Percentiles rank a stretch among this genome's conserved stretches.
Evolutionary conservation across 176 grass and related monocot species (phyloP).

Genomic region (Aegilops bicornis): DNA sequence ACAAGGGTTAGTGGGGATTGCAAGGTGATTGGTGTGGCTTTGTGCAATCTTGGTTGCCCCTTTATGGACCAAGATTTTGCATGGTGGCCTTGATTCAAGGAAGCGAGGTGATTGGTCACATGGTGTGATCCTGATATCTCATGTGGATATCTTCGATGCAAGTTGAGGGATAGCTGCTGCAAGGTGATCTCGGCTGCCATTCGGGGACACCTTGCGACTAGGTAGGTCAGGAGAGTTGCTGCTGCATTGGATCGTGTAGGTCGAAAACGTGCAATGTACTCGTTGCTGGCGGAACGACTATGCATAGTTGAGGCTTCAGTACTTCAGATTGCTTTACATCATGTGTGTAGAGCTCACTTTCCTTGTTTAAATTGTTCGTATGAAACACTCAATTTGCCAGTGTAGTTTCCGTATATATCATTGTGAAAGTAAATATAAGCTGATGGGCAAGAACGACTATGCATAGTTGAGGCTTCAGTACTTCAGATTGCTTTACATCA

Average conservation of each 20-base stretch:
- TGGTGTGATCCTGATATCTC: constrained; percentile 13
- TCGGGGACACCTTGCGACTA: not conserved
- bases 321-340: not conserved
- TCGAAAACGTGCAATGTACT: not conserved
- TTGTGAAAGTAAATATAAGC: not conserved
- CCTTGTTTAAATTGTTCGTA: not conserved
- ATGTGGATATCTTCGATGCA: not conserved
- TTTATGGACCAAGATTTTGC: not conserved
- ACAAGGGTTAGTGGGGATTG: not conserved
- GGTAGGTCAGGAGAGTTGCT: not conserved
- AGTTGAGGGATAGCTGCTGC: not conserved
- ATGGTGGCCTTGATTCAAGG: not conserved
- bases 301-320: not conserved
- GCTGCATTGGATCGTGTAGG: not conserved
- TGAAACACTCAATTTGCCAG: not conserved
- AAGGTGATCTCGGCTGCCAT: not conserved
- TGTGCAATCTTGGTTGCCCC: not conserved
- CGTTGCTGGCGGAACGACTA: not conserved
- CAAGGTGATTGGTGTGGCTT: not conserved
- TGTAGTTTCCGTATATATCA: too few relatives aligned
- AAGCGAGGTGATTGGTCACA: not conserved
- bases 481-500: not conserved
- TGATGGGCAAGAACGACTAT: too few relatives aligned
- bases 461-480: not conserved
- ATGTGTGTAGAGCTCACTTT: not conserved